Conservation (phyloP, 2,329 filamentous ascomycete genomes). For the Xylaria sp. region DNA sequence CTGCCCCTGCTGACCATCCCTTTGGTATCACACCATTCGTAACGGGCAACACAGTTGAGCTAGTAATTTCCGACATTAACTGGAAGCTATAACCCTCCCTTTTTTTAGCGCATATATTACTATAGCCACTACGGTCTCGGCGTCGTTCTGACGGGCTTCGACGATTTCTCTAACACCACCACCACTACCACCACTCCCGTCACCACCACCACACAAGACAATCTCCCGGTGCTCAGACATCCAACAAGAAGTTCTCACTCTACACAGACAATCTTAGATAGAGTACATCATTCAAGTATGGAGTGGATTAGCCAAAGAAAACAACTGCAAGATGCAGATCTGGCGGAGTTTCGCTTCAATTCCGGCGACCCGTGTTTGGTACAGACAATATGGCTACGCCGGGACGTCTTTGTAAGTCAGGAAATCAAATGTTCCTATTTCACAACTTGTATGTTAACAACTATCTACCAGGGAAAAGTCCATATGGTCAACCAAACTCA, state of each 20-base stretch:
- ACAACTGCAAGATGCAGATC: not conserved
- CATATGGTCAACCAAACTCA: not conserved
- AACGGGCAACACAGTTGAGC: not conserved
- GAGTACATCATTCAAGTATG: not conserved
- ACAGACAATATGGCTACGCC: not conserved
- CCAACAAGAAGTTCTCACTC: no score
- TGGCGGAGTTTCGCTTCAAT: not conserved
- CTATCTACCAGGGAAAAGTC: slow-evolving; percentile 6
- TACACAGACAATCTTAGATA: not conserved
- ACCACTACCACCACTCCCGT: not conserved
- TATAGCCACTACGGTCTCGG: not conserved
- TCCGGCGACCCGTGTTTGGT: not conserved
- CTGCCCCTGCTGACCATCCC: not conserved
- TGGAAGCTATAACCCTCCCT: not conserved
- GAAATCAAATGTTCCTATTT: not conserved
- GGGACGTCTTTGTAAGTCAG: slow-evolving; percentile 1
- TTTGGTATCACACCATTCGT: not conserved
- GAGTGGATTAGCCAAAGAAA: slow-evolving; percentile 3
- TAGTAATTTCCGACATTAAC: not conserved
- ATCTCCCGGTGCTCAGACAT: no score
- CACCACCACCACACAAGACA: not conserved
- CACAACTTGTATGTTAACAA: not conserved
- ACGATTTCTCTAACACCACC: not conserved
- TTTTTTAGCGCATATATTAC: not conserved
- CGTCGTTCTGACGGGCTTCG: not conserved